Conservation (phyloP, 1,284 basidiomycete genomes). For the Cronartium ribicola region DNA sequence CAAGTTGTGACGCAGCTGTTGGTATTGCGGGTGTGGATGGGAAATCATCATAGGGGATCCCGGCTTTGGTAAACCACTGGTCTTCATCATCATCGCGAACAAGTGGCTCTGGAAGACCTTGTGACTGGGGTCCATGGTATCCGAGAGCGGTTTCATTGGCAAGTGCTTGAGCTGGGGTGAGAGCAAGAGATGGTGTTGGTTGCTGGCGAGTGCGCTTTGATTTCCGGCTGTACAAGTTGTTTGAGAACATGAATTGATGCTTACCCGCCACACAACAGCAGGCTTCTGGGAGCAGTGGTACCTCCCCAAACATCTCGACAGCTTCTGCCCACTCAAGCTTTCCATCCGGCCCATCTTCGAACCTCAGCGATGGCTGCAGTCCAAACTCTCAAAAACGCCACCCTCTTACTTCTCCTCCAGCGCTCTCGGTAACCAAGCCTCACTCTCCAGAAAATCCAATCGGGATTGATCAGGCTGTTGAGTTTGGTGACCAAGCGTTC, state of each 20-base stretch:
- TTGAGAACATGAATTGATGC: constrained; percentile 9
- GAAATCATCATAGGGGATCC: no score
- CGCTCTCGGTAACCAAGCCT: not conserved
- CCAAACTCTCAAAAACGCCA: not conserved
- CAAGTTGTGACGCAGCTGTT: not conserved
- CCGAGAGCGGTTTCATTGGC: no score
- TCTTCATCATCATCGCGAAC: no score
- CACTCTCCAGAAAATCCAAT: not conserved
- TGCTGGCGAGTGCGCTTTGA: no score
- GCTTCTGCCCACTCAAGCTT: no score
- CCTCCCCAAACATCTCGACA: not conserved
- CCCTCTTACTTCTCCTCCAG: not conserved
- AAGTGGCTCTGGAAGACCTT: no score
- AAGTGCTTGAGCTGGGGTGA: no score
- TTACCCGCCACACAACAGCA: constrained; percentile 16
- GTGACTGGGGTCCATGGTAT: no score
- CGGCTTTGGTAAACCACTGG: no score
- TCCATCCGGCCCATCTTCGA: not conserved
- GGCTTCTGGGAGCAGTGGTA: not conserved
- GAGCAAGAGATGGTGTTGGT: no score
- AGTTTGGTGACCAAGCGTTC: constrained; percentile 9
- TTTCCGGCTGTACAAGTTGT: not conserved
- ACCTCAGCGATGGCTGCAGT: not conserved
- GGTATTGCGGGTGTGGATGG: no score
- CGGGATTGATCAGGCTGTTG: not conserved